Conservation (phyloP, 2,329 filamentous ascomycete genomes). For the Blastomyces parvus region DNA sequence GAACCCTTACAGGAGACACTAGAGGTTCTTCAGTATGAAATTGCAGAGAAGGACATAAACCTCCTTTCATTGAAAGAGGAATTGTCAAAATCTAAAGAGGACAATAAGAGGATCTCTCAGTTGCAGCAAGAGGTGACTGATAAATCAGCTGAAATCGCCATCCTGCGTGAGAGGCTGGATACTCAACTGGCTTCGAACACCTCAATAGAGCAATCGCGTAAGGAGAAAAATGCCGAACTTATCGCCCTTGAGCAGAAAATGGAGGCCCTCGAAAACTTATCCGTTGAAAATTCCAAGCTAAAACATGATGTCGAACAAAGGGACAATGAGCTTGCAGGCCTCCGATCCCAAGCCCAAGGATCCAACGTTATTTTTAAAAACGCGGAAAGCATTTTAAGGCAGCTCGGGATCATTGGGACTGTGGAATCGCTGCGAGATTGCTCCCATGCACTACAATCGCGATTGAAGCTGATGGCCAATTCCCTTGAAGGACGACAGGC, state of each 20-base stretch:
- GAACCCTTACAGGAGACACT: constrained; percentile 11
- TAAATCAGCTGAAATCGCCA: constrained; percentile 16
- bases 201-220: constrained; percentile 11
- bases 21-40: constrained; percentile 19
- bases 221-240: constrained; percentile 8
- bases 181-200: constrained; percentile 20
- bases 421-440: constrained; percentile 17
- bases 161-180: constrained; percentile 22
- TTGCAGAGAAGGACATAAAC: constrained; percentile 27
- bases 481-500: background rate
- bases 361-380: constrained; percentile 5
- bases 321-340: constrained; percentile 1
- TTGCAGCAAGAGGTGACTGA: constrained; percentile 20
- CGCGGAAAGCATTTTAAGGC: constrained; percentile 18
- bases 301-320: background rate
- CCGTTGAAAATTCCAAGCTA: background rate
- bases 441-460: constrained; percentile 18
- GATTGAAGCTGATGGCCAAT: constrained; percentile 11
- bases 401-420: constrained; percentile 13
- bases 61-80: constrained; percentile 16
- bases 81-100: constrained; percentile 21
- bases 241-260: constrained; percentile 7
- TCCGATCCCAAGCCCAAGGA: background rate
- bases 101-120: constrained; percentile 23
- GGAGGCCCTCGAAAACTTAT: background rate